These are phyloP conservation scores for Calocybe indica DNA, from an alignment of 768 basidiomycete genomes.

Conservation along the genomic window DNA sequence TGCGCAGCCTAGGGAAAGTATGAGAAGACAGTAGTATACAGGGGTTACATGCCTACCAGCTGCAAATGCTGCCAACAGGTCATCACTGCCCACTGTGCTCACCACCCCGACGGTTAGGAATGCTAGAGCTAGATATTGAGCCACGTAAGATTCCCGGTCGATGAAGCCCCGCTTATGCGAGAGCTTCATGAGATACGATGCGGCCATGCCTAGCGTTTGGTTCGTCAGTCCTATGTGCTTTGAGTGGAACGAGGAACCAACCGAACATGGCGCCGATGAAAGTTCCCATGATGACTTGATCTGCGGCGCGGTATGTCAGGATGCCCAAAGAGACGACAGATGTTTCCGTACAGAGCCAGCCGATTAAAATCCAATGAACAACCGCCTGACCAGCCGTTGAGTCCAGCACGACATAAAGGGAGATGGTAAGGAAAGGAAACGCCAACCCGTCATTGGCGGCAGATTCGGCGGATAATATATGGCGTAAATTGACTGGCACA, in stretches of 20 bases:
- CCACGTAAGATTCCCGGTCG: slow-evolving; percentile 82
- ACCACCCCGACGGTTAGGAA: slow-evolving; percentile 76
- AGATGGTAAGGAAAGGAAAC: slow-evolving; percentile 84
- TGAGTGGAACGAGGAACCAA: background rate
- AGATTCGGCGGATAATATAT: slow-evolving; percentile 80
- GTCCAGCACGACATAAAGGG: slow-evolving; percentile 82
- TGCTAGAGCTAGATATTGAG: slow-evolving; percentile 73
- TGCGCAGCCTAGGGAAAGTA: slow-evolving; percentile 54
- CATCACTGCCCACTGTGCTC: slow-evolving; percentile 78
- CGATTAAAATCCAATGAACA: slow-evolving; percentile 80
- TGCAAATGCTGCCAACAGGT: slow-evolving; percentile 86
- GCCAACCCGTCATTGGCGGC: slow-evolving; percentile 96
- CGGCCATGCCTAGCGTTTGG: slow-evolving; percentile 44
- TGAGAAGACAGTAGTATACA: no score
- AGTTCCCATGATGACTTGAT: slow-evolving; percentile 77
- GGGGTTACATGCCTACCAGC: slow-evolving; percentile 41
- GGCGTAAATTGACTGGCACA: slow-evolving; percentile 72
- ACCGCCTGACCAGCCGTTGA: slow-evolving; percentile 55
- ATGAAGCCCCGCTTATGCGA: slow-evolving; percentile 59
- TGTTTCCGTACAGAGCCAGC: slow-evolving; percentile 63
- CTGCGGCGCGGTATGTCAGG: slow-evolving; percentile 24
- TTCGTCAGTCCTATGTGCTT: background rate
- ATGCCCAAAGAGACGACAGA: background rate
- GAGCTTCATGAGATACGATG: slow-evolving; percentile 69
- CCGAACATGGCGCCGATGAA: slow-evolving; percentile 50